Percentiles rank a stretch among this genome's conserved stretches.
phyloP scores from a whole-genome alignment of 148 eudicot genomes.

The Silene latifolia region DNA sequence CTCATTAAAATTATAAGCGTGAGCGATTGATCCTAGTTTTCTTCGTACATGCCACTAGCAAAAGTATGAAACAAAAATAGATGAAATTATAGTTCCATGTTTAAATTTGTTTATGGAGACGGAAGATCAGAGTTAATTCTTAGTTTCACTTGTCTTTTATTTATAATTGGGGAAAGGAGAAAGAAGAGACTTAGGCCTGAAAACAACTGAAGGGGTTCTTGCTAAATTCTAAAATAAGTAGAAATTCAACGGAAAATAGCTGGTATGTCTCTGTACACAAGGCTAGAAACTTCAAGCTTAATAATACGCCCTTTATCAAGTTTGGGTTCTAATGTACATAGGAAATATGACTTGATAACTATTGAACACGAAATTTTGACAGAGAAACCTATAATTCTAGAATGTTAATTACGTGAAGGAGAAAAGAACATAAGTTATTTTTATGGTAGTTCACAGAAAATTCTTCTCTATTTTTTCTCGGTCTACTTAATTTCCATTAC shows the following conservation, averaged over 20 bases:
- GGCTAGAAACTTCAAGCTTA: neutral
- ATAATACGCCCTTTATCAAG: neutral
- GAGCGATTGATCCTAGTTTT: too few relatives aligned
- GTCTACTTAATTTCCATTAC: neutral
- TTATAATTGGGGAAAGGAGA: too few relatives aligned
- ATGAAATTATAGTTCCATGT: too few relatives aligned
- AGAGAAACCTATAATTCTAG: neutral
- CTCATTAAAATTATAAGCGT: too few relatives aligned
- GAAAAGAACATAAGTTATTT: neutral
- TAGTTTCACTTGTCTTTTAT: too few relatives aligned
- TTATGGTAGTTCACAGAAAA: neutral
- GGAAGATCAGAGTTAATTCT: too few relatives aligned
- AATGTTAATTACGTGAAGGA: neutral
- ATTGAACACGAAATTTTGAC: neutral
- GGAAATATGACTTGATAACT: neutral
- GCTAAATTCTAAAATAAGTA: neutral
- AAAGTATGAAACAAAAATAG: too few relatives aligned
- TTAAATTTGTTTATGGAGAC: too few relatives aligned
- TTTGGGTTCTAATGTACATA: neutral
- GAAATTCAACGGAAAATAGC: neutral
- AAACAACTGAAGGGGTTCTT: too few relatives aligned
- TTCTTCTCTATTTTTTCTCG: neutral
- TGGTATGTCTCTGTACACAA: too few relatives aligned
- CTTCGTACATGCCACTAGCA: too few relatives aligned
- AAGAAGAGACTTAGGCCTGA: too few relatives aligned